Percentiles rank a stretch among this genome's conserved stretches.
phyloP scores from a whole-genome alignment of 352 stramenopile species.

The Salisapilia sapeloensis region DNA sequence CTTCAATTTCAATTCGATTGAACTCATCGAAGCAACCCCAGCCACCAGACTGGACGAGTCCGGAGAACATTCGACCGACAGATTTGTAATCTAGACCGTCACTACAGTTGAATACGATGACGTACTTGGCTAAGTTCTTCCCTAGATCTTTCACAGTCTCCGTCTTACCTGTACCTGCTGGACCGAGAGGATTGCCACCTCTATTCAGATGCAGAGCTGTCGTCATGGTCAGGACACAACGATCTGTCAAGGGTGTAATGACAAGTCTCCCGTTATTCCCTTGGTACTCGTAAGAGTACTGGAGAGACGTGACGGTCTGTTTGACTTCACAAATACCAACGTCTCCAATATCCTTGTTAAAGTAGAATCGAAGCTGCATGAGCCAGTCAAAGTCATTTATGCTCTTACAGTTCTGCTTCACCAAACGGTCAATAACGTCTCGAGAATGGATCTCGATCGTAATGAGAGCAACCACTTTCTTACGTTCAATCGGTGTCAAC shows the following conservation, averaged over 20 bases:
- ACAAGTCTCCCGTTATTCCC: conserved; percentile 82
- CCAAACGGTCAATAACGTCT: conserved; percentile 88
- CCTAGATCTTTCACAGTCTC: conserved; percentile 90
- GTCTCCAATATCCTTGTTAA: conserved; percentile 71
- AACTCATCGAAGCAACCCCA: conserved; percentile 94
- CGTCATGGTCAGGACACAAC: conserved; percentile 87
- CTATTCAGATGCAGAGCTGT: conserved; percentile 84
- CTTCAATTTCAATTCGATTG: conserved; percentile 93
- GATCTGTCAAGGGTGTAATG: conserved; percentile 86
- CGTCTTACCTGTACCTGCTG: conserved; percentile 87
- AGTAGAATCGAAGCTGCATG: conserved; percentile 80
- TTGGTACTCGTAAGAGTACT: conserved; percentile 80
- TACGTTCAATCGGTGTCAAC: conserved; percentile 80
- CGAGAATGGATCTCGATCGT: conserved; percentile 95
- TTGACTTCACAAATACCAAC: conserved; percentile 75
- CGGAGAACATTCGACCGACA: conserved; percentile 86
- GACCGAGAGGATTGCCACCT: conserved; percentile 83
- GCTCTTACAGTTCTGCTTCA: conserved; percentile 87
- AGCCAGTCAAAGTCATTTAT: conserved; percentile 87
- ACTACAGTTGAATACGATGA: conserved; percentile 91
- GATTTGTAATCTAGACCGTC: conserved; percentile 91
- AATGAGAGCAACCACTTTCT: conserved; percentile 94
- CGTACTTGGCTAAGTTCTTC: conserved; percentile 89
- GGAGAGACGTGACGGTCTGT: conserved; percentile 68
- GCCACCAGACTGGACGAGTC: conserved; percentile 82